Evolutionary conservation across 2,329 filamentous ascomycete species (phyloP).

Genomic region (Paecilomyces fulvus): DNA sequence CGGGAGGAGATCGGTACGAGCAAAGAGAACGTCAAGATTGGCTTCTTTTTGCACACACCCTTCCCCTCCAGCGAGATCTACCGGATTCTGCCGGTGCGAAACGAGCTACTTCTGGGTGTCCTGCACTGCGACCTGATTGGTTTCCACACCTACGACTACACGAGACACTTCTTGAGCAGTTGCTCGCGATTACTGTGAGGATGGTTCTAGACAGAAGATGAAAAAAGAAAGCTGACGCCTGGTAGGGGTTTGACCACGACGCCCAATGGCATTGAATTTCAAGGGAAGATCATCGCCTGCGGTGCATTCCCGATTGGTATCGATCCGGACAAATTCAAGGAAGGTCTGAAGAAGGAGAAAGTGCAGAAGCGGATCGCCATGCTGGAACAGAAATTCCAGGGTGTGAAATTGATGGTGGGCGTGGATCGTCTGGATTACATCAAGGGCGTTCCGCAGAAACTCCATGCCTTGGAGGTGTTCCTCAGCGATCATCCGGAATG

Average conservation of each 20-base stretch:
- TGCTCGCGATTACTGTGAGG: conserved; percentile 76
- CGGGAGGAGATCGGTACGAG: conserved; percentile 70
- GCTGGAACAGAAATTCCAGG: conserved; percentile 78
- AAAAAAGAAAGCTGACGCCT: not conserved
- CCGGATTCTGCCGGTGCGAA: conserved; percentile 80
- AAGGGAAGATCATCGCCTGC: conserved; percentile 74
- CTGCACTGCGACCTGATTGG: conserved; percentile 87
- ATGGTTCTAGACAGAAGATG: not conserved
- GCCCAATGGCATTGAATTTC: conserved; percentile 81
- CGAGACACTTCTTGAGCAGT: conserved; percentile 84
- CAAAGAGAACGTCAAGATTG: conserved; percentile 86
- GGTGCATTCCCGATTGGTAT: conserved; percentile 94
- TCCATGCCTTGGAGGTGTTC: conserved; percentile 90
- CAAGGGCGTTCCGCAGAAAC: conserved; percentile 92
- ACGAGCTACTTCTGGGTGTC: conserved; percentile 73
- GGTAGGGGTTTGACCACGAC: conserved; percentile 52
- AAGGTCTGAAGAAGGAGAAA: conserved; percentile 69
- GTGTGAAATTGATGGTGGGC: conserved; percentile 87
- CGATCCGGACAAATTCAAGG: conserved; percentile 87
- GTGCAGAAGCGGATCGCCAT: conserved; percentile 77
- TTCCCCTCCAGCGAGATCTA: conserved; percentile 95
- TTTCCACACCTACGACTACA: conserved; percentile 96
- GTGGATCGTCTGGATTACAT: conserved; percentile 95
- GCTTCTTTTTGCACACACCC: conserved; percentile 92
- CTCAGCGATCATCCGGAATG: conserved; percentile 90